Conservation (phyloP, 805 yeast species). For the Allodekkera sacchari region DNA sequence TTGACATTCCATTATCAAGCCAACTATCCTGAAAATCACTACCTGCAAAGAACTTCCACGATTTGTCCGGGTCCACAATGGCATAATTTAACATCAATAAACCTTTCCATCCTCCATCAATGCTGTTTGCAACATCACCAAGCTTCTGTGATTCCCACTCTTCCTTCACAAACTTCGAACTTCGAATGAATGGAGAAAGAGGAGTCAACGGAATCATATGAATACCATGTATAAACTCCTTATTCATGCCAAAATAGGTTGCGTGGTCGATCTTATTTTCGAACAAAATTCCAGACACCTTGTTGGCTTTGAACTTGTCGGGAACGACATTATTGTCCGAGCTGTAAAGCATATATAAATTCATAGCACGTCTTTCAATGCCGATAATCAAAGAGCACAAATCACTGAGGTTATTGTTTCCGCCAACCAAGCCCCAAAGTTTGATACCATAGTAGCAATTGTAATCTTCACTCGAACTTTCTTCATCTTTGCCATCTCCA, state of each 20-base stretch:
- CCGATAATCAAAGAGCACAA: conserved; percentile 54
- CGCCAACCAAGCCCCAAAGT: conserved; percentile 55
- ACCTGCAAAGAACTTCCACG: conserved; percentile 35
- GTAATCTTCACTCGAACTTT: conserved; percentile 64
- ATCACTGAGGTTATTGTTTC: conserved; percentile 42
- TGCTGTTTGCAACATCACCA: conserved; percentile 27
- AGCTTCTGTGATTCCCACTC: conserved; percentile 31
- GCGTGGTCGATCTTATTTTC: conserved; percentile 69
- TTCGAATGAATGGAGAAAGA: conserved; percentile 46
- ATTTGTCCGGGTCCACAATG: conserved; percentile 30
- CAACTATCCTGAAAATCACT: conserved; percentile 26
- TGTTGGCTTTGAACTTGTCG: conserved; percentile 40
- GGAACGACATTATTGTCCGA: conserved; percentile 46
- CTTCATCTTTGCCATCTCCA: conserved; percentile 67
- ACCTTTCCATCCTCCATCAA: conserved; percentile 62
- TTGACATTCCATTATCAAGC: conserved; percentile 55
- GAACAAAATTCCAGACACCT: conserved; percentile 60
- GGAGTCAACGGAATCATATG: conserved; percentile 74
- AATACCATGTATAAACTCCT: conserved; percentile 66
- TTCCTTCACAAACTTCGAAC: conserved; percentile 38
- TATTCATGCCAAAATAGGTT: conserved; percentile 56
- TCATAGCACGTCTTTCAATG: conserved; percentile 46
- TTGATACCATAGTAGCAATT: conserved; percentile 62
- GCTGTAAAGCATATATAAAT: conserved; percentile 42
- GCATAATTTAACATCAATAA: conserved; percentile 38